Percentiles rank a stretch among this genome's conserved stretches.
These are phyloP conservation scores for Handroanthus guayacan DNA, from an alignment of 257 asterid species.

Conservation along the genomic window DNA sequence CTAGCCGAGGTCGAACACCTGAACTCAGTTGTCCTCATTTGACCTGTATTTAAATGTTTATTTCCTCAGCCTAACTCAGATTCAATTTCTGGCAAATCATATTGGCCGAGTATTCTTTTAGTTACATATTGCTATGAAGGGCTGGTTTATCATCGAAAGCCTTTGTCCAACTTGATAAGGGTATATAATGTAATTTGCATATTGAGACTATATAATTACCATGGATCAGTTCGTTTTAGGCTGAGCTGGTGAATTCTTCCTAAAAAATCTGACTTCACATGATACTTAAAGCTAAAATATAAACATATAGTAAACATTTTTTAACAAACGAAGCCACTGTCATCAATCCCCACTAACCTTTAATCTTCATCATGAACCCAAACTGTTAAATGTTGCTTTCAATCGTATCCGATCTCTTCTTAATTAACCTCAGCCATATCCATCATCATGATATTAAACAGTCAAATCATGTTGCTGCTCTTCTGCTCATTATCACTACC, in stretches of 20 bases:
- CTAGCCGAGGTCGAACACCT: conserved; percentile 60
- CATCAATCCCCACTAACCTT: neutral
- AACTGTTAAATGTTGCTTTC: neutral
- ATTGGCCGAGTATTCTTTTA: conserved; percentile 2
- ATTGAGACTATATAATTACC: neutral
- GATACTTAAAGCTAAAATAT: neutral
- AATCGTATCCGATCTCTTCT: neutral
- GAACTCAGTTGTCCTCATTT: conserved; percentile 34
- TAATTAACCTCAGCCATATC: neutral
- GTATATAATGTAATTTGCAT: neutral
- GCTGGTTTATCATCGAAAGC: neutral
- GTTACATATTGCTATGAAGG: conserved; percentile 23
- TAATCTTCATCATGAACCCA: neutral
- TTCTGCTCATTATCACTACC: neutral
- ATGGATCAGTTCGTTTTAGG: conserved; percentile 1
- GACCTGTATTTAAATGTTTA: neutral
- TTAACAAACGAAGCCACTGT: neutral
- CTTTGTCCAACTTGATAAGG: neutral
- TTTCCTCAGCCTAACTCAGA: conserved; percentile 18
- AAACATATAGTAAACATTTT: neutral
- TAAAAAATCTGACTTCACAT: neutral
- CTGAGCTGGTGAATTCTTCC: neutral
- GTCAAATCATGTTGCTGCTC: neutral
- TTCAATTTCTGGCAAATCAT: neutral
- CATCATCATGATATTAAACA: neutral